Evolutionary conservation across 306 rosid genomes (phyloP).

Genomic region (Trifolium dubium): DNA sequence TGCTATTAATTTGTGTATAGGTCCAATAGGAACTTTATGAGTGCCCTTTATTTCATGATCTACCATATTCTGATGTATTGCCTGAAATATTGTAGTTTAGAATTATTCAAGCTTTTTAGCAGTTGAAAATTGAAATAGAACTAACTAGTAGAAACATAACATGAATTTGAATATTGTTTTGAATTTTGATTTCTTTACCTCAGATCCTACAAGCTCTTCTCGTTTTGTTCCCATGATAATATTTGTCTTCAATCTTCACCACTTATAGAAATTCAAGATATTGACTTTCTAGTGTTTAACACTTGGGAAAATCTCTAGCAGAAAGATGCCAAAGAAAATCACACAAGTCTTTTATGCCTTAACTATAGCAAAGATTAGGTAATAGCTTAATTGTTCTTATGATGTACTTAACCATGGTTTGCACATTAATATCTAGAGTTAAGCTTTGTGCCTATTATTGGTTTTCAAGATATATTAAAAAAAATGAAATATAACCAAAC

Average conservation of each 20-base stretch:
- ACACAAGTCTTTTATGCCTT: background rate
- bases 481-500: background rate
- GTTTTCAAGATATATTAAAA: constrained; percentile 6
- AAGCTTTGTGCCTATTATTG: constrained; percentile 16
- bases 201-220: constrained; percentile 48
- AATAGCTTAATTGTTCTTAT: background rate
- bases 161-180: constrained; percentile 1
- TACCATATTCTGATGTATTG: constrained; percentile 48
- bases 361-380: background rate
- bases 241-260: constrained; percentile 34
- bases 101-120: constrained; percentile 21
- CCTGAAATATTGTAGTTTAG: constrained; percentile 24
- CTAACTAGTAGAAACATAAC: constrained; percentile 9
- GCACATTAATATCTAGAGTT: constrained; percentile 8
- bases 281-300: background rate
- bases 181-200: constrained; percentile 53
- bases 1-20: constrained; percentile 50
- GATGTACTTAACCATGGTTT: constrained; percentile 47
- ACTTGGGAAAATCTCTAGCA: background rate
- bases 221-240: constrained; percentile 67
- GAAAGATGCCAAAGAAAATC: constrained; percentile 7
- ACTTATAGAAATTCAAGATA: constrained; percentile 37
- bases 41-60: constrained; percentile 56
- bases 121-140: constrained; percentile 15
- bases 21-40: constrained; percentile 46